These are phyloP conservation scores for Artemisia annua DNA, from an alignment of 129 eudicot species.

Conservation along the genomic window DNA sequence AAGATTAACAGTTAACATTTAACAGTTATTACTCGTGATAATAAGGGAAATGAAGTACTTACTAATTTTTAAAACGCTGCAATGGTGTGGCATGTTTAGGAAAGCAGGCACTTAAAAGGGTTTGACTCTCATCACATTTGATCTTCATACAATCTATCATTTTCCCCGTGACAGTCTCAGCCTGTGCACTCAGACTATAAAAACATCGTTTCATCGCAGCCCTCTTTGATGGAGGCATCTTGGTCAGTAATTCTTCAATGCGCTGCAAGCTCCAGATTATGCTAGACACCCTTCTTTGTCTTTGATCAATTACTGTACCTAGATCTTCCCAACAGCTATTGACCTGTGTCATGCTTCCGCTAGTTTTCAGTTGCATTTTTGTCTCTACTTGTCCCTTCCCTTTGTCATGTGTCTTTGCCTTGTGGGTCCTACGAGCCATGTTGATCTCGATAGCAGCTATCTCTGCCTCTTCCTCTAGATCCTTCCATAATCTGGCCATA, in stretches of 20 bases:
- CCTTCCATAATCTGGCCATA: background rate
- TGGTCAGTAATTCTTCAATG: slow-evolving; percentile 6
- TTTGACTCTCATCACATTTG: background rate
- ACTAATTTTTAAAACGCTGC: background rate
- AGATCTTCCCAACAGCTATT: background rate
- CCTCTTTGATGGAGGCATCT: background rate
- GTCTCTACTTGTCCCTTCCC: background rate
- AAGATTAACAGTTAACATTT: background rate
- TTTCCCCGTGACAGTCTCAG: background rate
- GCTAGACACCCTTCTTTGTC: background rate
- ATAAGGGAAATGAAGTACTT: background rate
- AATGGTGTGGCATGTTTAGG: background rate
- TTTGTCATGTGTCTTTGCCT: background rate
- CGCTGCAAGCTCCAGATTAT: background rate
- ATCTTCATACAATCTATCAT: background rate
- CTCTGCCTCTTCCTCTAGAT: background rate
- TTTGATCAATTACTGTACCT: too few relatives aligned
- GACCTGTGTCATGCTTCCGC: background rate
- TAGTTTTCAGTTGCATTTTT: background rate
- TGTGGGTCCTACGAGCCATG: background rate
- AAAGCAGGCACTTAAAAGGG: background rate
- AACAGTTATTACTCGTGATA: background rate
- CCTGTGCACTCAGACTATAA: background rate
- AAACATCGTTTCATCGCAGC: slow-evolving; percentile 4
- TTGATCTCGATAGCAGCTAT: background rate